These are phyloP conservation scores for Gossypium turneri DNA, from an alignment of 345 rosid species.

Conservation along the genomic window DNA sequence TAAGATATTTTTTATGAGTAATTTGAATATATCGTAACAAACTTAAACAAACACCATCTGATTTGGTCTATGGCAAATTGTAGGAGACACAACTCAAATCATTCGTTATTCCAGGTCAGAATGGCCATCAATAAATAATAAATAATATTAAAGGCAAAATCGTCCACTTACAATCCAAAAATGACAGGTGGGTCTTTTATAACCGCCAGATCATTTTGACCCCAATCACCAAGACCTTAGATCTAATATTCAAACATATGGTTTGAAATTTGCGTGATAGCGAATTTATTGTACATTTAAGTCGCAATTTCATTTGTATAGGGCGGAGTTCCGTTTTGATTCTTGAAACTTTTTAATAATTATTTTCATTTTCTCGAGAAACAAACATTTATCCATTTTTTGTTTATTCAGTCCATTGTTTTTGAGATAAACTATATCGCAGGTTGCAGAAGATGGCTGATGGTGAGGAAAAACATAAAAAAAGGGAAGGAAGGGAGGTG, in stretches of 20 bases:
- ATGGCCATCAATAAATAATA: neutral
- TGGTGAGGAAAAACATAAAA: no score
- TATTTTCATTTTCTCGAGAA: neutral
- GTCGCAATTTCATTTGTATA: neutral
- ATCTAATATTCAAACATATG: neutral
- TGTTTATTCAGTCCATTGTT: neutral
- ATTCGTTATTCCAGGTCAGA: neutral
- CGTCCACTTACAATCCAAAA: neutral
- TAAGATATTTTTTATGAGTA: no score
- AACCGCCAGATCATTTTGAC: neutral
- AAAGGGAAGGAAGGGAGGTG: no score
- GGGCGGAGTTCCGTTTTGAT: constrained; percentile 3
- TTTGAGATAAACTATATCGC: neutral
- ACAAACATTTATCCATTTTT: neutral
- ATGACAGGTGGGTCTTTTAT: neutral
- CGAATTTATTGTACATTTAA: constrained; percentile 5
- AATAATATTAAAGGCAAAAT: neutral
- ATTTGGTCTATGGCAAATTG: no score
- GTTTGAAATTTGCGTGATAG: neutral
- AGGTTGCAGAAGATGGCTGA: constrained; percentile 6
- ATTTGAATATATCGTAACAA: no score
- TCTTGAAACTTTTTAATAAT: neutral
- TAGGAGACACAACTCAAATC: neutral
- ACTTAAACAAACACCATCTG: no score
- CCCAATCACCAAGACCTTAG: neutral